These are phyloP conservation scores for Microbotryum lychnidis-dioicae DNA, from an alignment of 1,284 basidiomycete genomes.

Conservation along the genomic window DNA sequence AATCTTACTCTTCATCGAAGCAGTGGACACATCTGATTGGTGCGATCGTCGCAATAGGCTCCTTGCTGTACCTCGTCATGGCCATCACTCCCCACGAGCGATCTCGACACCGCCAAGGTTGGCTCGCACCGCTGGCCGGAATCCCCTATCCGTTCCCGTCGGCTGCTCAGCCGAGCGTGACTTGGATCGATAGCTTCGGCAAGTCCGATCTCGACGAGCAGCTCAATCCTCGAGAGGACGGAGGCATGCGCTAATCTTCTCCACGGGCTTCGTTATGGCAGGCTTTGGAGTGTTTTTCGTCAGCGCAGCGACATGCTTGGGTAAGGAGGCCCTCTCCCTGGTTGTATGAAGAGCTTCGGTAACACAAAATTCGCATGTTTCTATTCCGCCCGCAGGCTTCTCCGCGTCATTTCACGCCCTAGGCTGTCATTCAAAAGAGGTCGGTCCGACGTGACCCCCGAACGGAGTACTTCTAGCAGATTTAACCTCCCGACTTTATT, in stretches of 20 bases:
- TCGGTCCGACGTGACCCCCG: neutral
- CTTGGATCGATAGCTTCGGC: constrained; percentile 5
- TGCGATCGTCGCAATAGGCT: constrained; percentile 6
- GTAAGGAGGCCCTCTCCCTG: neutral
- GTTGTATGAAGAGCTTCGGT: neutral
- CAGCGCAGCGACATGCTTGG: constrained; percentile 28
- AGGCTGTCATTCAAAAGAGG: constrained; percentile 23
- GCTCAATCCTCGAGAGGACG: too few species aligned
- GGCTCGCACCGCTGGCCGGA: constrained; percentile 12
- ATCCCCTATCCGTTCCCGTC: constrained; percentile 18
- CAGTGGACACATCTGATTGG: constrained; percentile 30
- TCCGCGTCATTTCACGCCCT: constrained; percentile 32
- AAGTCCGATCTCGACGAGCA: too few species aligned
- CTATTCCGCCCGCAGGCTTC: constrained; percentile 10
- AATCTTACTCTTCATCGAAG: neutral
- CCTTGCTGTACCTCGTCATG: constrained; percentile 8
- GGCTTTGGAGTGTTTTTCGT: constrained; percentile 30
- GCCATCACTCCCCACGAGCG: neutral
- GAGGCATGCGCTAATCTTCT: too few species aligned
- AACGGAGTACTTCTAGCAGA: too few species aligned
- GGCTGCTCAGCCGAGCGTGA: constrained; percentile 18
- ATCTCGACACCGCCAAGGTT: constrained; percentile 5
- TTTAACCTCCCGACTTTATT: neutral
- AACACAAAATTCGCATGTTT: neutral
- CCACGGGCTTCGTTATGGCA: neutral